Conservation (phyloP, 2,329 filamentous ascomycete genomes). For the Ampelomyces quisqualis region DNA sequence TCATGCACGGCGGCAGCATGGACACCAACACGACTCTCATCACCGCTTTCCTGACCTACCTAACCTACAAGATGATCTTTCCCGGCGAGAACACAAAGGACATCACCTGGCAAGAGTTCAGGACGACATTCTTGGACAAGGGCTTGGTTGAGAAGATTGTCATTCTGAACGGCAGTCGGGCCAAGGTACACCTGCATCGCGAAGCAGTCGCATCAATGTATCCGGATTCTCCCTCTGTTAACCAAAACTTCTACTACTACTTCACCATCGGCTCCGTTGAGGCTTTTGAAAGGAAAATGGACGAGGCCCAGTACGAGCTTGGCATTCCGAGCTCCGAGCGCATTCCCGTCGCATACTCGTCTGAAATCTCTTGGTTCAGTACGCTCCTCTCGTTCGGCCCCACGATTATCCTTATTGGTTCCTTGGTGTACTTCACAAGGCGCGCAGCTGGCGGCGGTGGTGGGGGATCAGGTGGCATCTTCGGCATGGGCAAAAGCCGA, state of each 20-base stretch:
- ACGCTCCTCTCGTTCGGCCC: conserved; percentile 81
- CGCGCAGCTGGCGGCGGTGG: conserved; percentile 68
- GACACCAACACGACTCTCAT: conserved; percentile 60
- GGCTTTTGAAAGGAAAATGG: conserved; percentile 83
- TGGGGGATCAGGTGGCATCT: conserved; percentile 72
- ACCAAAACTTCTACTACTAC: conserved; percentile 77
- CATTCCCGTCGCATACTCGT: conserved; percentile 86
- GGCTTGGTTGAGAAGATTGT: conserved; percentile 91
- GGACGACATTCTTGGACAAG: conserved; percentile 91
- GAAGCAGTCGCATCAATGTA: conserved; percentile 71
- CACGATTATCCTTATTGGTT: conserved; percentile 80
- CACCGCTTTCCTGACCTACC: conserved; percentile 61
- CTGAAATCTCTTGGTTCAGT: conserved; percentile 71
- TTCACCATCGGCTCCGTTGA: conserved; percentile 96
- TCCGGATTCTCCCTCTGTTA: conserved; percentile 70
- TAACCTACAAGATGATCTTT: conserved; percentile 62
- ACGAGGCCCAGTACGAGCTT: conserved; percentile 83
- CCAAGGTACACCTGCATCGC: conserved; percentile 77
- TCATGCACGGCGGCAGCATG: conserved; percentile 39
- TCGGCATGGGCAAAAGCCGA: conserved; percentile 92
- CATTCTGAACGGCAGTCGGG: conserved; percentile 73
- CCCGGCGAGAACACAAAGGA: conserved; percentile 69
- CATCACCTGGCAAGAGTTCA: conserved; percentile 97
- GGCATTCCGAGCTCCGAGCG: conserved; percentile 83
- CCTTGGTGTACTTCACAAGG: conserved; percentile 76